Conservation (phyloP, 169 alveolate genomes). For the Plasmodium blacklocki region DNA sequence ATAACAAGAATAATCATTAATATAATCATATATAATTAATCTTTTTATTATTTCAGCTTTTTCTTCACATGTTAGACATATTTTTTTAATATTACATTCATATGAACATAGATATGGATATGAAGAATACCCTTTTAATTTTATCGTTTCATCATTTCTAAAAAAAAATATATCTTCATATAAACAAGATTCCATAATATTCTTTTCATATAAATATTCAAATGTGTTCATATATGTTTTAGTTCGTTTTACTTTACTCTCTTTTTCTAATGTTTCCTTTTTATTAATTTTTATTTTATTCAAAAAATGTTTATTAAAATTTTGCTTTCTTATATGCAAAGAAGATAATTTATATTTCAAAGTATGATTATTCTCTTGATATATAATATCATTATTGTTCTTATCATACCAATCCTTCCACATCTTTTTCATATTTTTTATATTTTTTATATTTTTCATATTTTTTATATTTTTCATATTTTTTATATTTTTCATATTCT, state of each 20-base stretch:
- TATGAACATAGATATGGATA: not conserved
- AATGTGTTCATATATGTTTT: slow-evolving; percentile 9
- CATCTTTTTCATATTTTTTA: too few species aligned
- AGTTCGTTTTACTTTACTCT: slow-evolving; percentile 12
- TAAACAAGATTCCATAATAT: slow-evolving; percentile 31
- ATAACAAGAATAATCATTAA: slow-evolving; percentile 58
- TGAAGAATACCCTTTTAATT: not conserved
- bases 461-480: too few species aligned
- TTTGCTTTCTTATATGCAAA: too few species aligned
- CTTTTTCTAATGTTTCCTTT: not conserved
- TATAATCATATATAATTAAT: slow-evolving; percentile 45
- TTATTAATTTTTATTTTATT: not conserved
- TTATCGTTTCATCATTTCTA: slow-evolving; percentile 5
- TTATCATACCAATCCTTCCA: too few species aligned
- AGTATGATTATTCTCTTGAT: too few species aligned
- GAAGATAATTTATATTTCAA: too few species aligned
- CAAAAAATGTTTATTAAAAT: too few species aligned
- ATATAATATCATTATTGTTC: too few species aligned
- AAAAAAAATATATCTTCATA: slow-evolving; percentile 39
- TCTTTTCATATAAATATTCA: slow-evolving; percentile 11
- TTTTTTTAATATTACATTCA: not conserved
- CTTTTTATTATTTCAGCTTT: slow-evolving; percentile 36
- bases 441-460: too few species aligned
- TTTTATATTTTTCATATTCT: too few species aligned
- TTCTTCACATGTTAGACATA: slow-evolving; percentile 46